Base-by-base conservation (phyloP, 2,329 filamentous ascomycete genomes). In the Calonectria hongkongensis region DNA sequence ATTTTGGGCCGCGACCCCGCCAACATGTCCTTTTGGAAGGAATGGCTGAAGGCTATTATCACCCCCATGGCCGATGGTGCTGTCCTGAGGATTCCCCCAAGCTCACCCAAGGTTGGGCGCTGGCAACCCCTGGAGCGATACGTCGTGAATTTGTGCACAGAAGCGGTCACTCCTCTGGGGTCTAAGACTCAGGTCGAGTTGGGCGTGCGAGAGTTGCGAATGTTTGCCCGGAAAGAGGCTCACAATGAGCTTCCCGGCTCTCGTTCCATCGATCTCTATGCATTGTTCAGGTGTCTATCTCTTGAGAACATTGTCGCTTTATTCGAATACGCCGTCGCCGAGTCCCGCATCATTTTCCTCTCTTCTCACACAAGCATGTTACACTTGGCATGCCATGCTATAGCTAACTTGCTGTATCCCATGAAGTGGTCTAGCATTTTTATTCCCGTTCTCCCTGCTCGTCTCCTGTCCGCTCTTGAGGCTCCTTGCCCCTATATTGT, bases 51-150 rank as follows among this genome's bases (percentile, higher is more conserved):
- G 84, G 96, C 96, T 8, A 90, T 98, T 12, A 88, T 97, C n/a
- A 95, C 98, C 27, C 97, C 97, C 33, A 99, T 98, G 97, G 95
- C 93, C 1, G 95, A 98, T 81, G 95, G 96, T 25, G 92, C 89
- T 16, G 89, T 99, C 36, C 86, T 97, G 77, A 91, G 96, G 70
- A 92, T 99, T 9, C 95, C 97, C 8, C 89, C 95, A 12, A 98
- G 94, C 84, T 98, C 96, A 6, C 96, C 97, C 15, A 94, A 92
- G 79, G 92, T 98, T 75, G 97, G 97, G 54, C 92, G 95, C 81
- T 99, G 97, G 97, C 96, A 98, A 83, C 97, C 97, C 16, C 86
- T 99, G 73, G 97, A 99, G 86, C 93, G 96, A 81, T 99, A 98
- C 83, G 96, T 99, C 41, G 93, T 98, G 85, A 98, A 98, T 83